A percentile compares a stretch with the other conserved stretches of the same genome.
These are phyloP conservation scores for Yamadazyma laniorum DNA, from an alignment of 805 yeast species.

Conservation along the genomic window DNA sequence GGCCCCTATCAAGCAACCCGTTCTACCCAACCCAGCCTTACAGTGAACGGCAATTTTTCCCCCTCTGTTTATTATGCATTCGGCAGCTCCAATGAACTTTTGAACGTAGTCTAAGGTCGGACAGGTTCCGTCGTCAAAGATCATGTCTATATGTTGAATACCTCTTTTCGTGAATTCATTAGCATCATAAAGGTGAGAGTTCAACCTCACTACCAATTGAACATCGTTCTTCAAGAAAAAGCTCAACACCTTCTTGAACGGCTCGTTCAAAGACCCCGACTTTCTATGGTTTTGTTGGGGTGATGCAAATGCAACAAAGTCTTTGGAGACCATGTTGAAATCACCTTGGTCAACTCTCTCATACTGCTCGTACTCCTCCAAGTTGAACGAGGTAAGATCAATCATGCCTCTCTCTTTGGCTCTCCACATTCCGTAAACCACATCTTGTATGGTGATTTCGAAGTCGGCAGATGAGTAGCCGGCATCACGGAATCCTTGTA, in stretches of 20 bases:
- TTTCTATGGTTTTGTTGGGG: conserved; percentile 65
- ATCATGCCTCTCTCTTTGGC: conserved; percentile 91
- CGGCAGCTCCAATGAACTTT: conserved; percentile 92
- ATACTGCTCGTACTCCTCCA: conserved; percentile 91
- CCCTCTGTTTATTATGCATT: conserved; percentile 76
- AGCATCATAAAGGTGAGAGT: conserved; percentile 87
- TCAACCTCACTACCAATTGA: conserved; percentile 85
- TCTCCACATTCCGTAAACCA: conserved; percentile 95
- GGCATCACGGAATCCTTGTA: conserved; percentile 94
- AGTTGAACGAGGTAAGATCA: conserved; percentile 79
- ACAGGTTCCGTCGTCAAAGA: conserved; percentile 97
- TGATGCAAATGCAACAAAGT: conserved; percentile 96
- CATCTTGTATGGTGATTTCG: conserved; percentile 88
- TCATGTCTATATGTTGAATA: conserved; percentile 90
- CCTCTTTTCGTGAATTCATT: conserved; percentile 78
- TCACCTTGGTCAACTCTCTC: conserved; percentile 98
- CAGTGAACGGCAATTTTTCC: conserved; percentile 99
- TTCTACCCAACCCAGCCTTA: conserved; percentile 96
- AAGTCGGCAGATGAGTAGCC: conserved; percentile 96
- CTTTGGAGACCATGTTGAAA: conserved; percentile 85
- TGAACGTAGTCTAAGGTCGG: conserved; percentile 93
- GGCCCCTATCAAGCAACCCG: conserved; percentile 97
- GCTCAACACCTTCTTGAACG: conserved; percentile 76
- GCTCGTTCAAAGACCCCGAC: conserved; percentile 60
- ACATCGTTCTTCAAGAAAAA: conserved; percentile 74